Evolutionary conservation across 495 filamentous ascomycete genomes (phyloP).

Genomic region (Aspergillus nidulans): DNA sequence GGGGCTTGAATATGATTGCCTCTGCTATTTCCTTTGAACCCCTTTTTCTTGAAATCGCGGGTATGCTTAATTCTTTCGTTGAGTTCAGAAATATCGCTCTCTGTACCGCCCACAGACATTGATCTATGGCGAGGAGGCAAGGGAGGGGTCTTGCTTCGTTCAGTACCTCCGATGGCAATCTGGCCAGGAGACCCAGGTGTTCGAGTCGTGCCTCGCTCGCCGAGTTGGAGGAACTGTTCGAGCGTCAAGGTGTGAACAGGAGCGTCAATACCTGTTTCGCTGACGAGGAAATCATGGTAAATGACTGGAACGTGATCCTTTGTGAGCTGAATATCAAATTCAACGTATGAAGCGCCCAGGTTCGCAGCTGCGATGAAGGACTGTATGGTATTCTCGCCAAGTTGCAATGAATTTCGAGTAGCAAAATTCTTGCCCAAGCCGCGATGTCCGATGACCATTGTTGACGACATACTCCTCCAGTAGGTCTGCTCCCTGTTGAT

Average conservation of each 20-base stretch:
- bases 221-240: slow-evolving; percentile 87
- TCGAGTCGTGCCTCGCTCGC: slow-evolving; percentile 48
- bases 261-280: slow-evolving; percentile 95
- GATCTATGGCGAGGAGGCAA: slow-evolving; percentile 48
- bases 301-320: slow-evolving; percentile 99
- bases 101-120: slow-evolving; percentile 53
- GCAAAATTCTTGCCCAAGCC: slow-evolving; percentile 86
- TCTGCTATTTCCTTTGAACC: slow-evolving; percentile 92
- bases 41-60: slow-evolving; percentile 84
- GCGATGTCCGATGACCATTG: slow-evolving; percentile 93
- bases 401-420: slow-evolving; percentile 76
- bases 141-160: slow-evolving; percentile 15
- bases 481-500: slow-evolving; percentile 88
- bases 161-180: slow-evolving; percentile 2
- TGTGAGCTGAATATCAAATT: slow-evolving; percentile 94
- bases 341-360: slow-evolving; percentile 85
- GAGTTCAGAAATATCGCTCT: slow-evolving; percentile 55
- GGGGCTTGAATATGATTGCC: slow-evolving; percentile 91
- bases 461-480: slow-evolving; percentile 79
- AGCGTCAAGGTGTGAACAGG: slow-evolving; percentile 93
- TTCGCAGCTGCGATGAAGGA: slow-evolving; percentile 97
- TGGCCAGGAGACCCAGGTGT: slow-evolving; percentile 42
- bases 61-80: slow-evolving; percentile 96
- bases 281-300: slow-evolving; percentile 98
- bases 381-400: slow-evolving; percentile 91